Evolutionary conservation across 2,329 filamentous ascomycete genomes (phyloP).

Genomic region (Talaromyces sp.): DNA sequence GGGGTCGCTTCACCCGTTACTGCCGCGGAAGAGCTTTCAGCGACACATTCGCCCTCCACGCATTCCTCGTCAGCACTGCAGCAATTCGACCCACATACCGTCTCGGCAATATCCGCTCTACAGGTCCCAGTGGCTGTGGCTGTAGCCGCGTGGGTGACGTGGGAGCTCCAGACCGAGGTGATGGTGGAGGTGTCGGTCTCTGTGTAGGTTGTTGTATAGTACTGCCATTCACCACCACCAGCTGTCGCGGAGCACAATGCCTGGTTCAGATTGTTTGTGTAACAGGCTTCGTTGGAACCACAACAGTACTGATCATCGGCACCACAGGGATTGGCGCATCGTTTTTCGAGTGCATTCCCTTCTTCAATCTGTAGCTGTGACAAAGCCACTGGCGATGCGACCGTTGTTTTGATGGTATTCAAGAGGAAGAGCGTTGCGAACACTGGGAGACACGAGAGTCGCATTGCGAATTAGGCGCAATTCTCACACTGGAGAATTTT

Average conservation of each 20-base stretch:
- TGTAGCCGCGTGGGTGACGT: slow-evolving; percentile 26
- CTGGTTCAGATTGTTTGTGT: slow-evolving; percentile 52
- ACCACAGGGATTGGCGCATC: slow-evolving; percentile 57
- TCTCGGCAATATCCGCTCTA: slow-evolving; percentile 49
- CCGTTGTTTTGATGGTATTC: slow-evolving; percentile 21
- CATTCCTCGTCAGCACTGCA: slow-evolving; percentile 50
- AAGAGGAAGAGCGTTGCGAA: slow-evolving; percentile 33
- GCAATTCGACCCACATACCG: slow-evolving; percentile 48
- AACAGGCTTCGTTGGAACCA: slow-evolving; percentile 48
- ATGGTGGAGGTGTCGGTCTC: slow-evolving; percentile 58
- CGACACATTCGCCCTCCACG: slow-evolving; percentile 43
- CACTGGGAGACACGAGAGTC: slow-evolving; percentile 27
- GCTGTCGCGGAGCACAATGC: slow-evolving; percentile 45
- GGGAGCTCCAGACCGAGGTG: slow-evolving; percentile 58
- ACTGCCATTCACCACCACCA: slow-evolving; percentile 49
- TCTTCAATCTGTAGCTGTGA: slow-evolving; percentile 11
- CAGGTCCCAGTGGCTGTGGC: slow-evolving; percentile 42
- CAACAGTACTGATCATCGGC: slow-evolving; percentile 57
- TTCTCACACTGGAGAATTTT: background rate
- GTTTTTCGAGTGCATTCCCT: slow-evolving; percentile 28
- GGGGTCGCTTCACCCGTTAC: slow-evolving; percentile 39
- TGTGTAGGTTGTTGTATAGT: slow-evolving; percentile 60
- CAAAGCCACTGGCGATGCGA: slow-evolving; percentile 18
- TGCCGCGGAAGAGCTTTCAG: slow-evolving; percentile 44
- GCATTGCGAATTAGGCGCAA: slow-evolving; percentile 30